phyloP scores from a whole-genome alignment of 441 rosid genomes.

The Syzygium syzygioides region DNA sequence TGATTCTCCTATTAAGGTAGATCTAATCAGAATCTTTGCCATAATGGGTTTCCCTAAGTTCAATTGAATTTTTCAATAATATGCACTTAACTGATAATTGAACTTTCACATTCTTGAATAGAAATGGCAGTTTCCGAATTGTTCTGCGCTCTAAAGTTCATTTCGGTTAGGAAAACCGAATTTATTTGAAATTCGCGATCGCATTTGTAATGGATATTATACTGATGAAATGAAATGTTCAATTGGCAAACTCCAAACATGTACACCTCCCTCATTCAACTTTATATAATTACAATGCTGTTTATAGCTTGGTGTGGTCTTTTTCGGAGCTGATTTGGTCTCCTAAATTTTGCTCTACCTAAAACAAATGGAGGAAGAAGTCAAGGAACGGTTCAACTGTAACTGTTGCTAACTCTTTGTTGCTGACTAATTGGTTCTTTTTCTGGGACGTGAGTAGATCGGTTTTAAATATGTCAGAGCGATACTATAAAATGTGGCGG shows the following conservation, averaged over 20 bases:
- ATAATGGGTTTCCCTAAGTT: neutral
- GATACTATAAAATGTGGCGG: neutral
- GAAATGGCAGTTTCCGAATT: neutral
- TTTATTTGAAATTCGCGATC: neutral
- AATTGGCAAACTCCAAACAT: neutral
- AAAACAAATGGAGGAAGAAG: neutral
- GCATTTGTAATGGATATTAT: neutral
- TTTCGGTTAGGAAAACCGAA: neutral
- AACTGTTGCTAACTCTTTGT: constrained; percentile 2
- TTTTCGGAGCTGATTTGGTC: neutral
- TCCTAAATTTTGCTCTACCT: neutral
- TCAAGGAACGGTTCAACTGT: constrained; percentile 10
- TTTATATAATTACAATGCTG: neutral
- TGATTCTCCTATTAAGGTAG: neutral
- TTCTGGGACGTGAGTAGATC: neutral
- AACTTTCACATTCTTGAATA: neutral
- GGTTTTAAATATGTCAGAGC: neutral
- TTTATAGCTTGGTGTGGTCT: neutral
- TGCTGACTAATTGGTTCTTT: neutral
- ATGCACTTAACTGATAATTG: neutral
- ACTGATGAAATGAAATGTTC: neutral
- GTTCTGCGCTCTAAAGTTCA: neutral
- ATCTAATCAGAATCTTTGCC: neutral
- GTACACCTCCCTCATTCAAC: neutral
- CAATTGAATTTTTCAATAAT: neutral